Conservation (phyloP, 208 protist genomes). For the Phytomonas sp. region DNA sequence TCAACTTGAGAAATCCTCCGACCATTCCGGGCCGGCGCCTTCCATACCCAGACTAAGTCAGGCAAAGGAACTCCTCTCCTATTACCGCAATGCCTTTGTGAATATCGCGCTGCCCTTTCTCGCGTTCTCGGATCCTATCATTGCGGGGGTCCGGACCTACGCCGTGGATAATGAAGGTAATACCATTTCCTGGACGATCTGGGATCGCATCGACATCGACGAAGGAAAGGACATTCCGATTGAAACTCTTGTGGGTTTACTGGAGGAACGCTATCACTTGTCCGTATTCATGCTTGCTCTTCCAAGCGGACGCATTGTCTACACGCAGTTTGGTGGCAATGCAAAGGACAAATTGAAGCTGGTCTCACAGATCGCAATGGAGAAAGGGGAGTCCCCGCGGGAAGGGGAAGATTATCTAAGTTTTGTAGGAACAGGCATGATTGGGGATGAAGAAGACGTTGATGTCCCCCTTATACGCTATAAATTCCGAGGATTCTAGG, state of each 20-base stretch:
- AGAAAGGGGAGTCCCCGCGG: slow-evolving; percentile 45
- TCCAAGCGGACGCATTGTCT: slow-evolving; percentile 79
- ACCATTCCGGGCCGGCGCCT: not conserved
- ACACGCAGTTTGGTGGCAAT: slow-evolving; percentile 72
- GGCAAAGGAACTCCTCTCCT: slow-evolving; percentile 38
- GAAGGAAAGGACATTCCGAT: slow-evolving; percentile 91
- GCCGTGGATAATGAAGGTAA: slow-evolving; percentile 31
- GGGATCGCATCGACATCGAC: slow-evolving; percentile 95
- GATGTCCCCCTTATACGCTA: slow-evolving; percentile 82
- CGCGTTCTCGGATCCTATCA: slow-evolving; percentile 93
- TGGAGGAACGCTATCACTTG: slow-evolving; percentile 85
- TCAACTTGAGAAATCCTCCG: not conserved
- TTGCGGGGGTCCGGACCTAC: slow-evolving; percentile 46
- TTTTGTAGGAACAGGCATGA: slow-evolving; percentile 67
- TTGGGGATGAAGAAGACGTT: slow-evolving; percentile 67
- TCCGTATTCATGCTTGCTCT: slow-evolving; percentile 91
- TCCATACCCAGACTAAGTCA: slow-evolving; percentile 23
- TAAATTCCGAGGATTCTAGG: slow-evolving; percentile 34
- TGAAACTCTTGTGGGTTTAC: slow-evolving; percentile 83
- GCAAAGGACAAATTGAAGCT: slow-evolving; percentile 51
- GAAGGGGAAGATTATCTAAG: slow-evolving; percentile 62
- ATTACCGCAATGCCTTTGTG: slow-evolving; percentile 94
- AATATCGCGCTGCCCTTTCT: slow-evolving; percentile 97
- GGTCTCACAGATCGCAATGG: slow-evolving; percentile 48
- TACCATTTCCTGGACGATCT: slow-evolving; percentile 88